A percentile compares a stretch with the other conserved stretches of the same genome.
Evolutionary conservation across 2,329 filamentous ascomycete species (phyloP).

Genomic region (Alternaria solani): DNA sequence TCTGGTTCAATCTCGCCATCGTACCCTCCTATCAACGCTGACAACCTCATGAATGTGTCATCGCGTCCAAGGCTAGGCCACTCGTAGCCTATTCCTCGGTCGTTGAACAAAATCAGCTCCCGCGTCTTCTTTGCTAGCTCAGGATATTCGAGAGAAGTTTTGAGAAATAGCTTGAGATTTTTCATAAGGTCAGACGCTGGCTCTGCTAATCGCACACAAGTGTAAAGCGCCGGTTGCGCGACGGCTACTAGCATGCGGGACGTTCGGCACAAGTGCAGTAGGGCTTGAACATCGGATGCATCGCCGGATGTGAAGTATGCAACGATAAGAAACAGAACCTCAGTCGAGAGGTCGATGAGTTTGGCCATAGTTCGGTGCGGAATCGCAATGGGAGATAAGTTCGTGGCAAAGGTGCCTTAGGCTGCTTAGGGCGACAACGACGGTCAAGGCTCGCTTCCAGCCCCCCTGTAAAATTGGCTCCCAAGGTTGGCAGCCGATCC

Average conservation of each 20-base stretch:
- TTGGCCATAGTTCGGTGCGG: slow-evolving; percentile 3
- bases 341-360: slow-evolving; percentile 12
- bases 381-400: background rate
- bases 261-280: slow-evolving; percentile 10
- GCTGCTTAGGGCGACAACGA: background rate
- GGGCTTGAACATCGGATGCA: background rate
- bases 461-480: too few species aligned
- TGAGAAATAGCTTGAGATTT: slow-evolving; percentile 11
- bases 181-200: background rate
- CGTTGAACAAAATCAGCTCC: slow-evolving; percentile 6
- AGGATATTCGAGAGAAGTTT: slow-evolving; percentile 9
- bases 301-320: slow-evolving; percentile 5
- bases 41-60: slow-evolving; percentile 1
- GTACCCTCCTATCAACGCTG: background rate
- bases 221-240: slow-evolving; percentile 20
- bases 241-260: slow-evolving; percentile 8
- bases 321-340: slow-evolving; percentile 13
- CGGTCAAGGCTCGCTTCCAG: background rate
- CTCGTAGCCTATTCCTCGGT: background rate
- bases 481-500: too few species aligned
- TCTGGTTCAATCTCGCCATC: slow-evolving; percentile 6
- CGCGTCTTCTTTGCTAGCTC: slow-evolving; percentile 5
- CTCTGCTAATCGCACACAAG: slow-evolving; percentile 3
- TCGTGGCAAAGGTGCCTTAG: background rate
- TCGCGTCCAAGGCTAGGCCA: slow-evolving; percentile 7